phyloP scores from a whole-genome alignment of 106 monocot species.

The Platanthera zijinensis region DNA sequence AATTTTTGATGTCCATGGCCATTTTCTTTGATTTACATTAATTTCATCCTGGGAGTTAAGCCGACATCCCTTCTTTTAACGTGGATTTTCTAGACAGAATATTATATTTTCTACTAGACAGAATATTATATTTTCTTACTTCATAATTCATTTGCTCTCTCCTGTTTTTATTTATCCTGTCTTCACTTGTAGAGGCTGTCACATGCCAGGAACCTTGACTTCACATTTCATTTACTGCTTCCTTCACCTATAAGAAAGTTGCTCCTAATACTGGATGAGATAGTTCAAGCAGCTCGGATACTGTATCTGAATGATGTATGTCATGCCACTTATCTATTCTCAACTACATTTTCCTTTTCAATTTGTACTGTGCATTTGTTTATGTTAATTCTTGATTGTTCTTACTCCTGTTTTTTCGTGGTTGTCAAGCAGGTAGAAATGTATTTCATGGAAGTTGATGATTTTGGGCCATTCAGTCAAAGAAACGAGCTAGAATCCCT shows the following conservation, averaged over 20 bases:
- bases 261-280: conserved; percentile 28
- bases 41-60: background rate
- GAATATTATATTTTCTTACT: background rate
- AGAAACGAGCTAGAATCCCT: conserved; percentile 90
- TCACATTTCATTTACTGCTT: conserved; percentile 27
- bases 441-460: conserved; percentile 72
- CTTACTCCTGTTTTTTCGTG: background rate
- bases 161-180: conserved; percentile 3
- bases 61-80: background rate
- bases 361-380: background rate
- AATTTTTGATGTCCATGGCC: background rate
- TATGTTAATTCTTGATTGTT: background rate
- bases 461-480: conserved; percentile 57
- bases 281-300: conserved; percentile 56
- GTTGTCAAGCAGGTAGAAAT: conserved; percentile 55
- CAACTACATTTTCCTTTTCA: background rate
- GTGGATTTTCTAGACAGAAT: background rate
- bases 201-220: conserved; percentile 29
- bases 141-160: too few species aligned
- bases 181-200: conserved; percentile 40
- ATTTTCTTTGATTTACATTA: background rate
- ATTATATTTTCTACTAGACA: background rate
- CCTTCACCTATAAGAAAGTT: conserved; percentile 24
- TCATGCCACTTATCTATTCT: background rate
- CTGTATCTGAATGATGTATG: conserved; percentile 65